Conservation (phyloP, 2,329 filamentous ascomycete species). For the Paracamarosporium sp. region DNA sequence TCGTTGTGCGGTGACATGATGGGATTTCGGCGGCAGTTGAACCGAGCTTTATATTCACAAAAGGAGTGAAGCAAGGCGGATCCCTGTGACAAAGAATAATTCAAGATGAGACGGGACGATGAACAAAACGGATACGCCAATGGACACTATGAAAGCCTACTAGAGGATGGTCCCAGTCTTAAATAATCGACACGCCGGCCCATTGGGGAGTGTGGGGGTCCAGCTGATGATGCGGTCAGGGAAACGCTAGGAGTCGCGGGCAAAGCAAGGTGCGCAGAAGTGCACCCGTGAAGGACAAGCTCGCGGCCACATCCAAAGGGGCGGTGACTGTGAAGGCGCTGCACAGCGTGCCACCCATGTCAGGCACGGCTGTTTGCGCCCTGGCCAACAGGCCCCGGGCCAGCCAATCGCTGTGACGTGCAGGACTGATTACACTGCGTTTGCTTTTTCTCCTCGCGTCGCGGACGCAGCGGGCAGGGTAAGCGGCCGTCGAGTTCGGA, state of each 20-base stretch:
- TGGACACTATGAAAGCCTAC: conserved; percentile 30
- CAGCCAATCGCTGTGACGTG: conserved; percentile 35
- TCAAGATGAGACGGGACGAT: conserved; percentile 23
- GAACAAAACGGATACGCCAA: conserved; percentile 45
- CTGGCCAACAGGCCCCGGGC: conserved; percentile 21
- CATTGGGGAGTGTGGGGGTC: conserved; percentile 44
- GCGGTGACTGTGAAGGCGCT: conserved; percentile 42
- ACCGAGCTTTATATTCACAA: conserved; percentile 37
- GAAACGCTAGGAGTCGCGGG: conserved; percentile 36
- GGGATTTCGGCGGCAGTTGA: conserved; percentile 15
- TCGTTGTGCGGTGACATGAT: conserved; percentile 50
- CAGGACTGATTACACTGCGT: conserved; percentile 32
- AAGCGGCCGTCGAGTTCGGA: conserved; percentile 33
- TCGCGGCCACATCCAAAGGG: conserved; percentile 38
- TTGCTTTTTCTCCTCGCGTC: conserved; percentile 39
- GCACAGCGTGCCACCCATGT: conserved; percentile 36
- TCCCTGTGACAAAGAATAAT: conserved; percentile 44
- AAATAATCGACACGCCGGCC: conserved; percentile 42
- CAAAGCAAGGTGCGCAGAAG: conserved; percentile 36
- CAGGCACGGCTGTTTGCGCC: conserved; percentile 43
- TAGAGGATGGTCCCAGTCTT: conserved; percentile 43
- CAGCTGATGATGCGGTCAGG: conserved; percentile 44
- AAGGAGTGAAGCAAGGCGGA: conserved; percentile 27
- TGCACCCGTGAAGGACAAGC: conserved; percentile 30
- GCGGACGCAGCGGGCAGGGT: conserved; percentile 26